These are phyloP conservation scores for Sporothrix sp. DNA, from an alignment of 2,329 filamentous ascomycete species.

Conservation along the genomic window DNA sequence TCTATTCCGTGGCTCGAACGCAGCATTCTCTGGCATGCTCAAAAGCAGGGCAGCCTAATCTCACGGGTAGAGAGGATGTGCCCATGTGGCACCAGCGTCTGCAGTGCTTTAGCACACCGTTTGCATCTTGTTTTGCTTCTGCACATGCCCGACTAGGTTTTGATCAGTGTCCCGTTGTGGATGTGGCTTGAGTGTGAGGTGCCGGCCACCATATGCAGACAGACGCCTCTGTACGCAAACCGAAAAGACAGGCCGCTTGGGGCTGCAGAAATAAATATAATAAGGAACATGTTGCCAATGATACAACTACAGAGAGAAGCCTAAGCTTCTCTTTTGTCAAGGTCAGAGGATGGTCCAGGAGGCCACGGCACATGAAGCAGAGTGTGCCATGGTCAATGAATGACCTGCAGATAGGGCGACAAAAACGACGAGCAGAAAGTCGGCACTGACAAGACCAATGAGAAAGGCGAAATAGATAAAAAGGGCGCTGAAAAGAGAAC, in stretches of 20 bases:
- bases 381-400: no score
- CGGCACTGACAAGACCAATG: background rate
- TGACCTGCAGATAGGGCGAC: no score
- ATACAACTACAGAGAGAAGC: no score
- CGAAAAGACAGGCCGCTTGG: background rate
- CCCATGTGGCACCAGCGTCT: background rate
- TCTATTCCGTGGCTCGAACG: no score
- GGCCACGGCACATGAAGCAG: no score
- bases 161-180: conserved; percentile 4
- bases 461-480: background rate
- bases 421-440: no score
- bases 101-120: background rate
- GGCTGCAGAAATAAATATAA: background rate
- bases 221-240: conserved; percentile 3
- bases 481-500: background rate
- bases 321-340: no score
- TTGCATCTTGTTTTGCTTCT: background rate
- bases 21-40: no score
- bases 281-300: background rate
- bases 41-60: background rate
- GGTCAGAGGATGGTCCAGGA: no score
- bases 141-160: background rate
- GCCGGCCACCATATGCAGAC: no score
- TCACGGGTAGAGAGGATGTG: background rate
- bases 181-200: background rate